phyloP scores from a whole-genome alignment of 306 rosid species.

The Pyrus pyrifolia region DNA sequence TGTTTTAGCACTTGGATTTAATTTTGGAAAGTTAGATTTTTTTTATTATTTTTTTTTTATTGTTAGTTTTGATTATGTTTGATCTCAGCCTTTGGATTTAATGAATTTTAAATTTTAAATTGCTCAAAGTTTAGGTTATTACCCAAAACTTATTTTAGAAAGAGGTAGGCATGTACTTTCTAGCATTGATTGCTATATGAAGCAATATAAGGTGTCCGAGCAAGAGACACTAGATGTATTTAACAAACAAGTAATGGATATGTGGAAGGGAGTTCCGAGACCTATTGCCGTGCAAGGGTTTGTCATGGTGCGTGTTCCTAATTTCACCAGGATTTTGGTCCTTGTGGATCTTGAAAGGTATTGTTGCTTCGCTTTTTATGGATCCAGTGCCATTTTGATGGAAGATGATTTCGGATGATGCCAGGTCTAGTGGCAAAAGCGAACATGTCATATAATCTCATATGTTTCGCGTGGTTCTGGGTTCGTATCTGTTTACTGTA shows the following conservation, averaged over 20 bases:
- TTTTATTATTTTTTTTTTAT: too few relatives aligned
- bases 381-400: slow-evolving; percentile 4
- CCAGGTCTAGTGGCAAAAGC: too few relatives aligned
- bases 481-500: too few relatives aligned
- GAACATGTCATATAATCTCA: too few relatives aligned
- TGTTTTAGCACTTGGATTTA: too few relatives aligned
- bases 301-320: slow-evolving; percentile 22
- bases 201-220: slow-evolving; percentile 1
- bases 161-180: slow-evolving; percentile 25
- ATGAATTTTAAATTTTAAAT: too few relatives aligned
- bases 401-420: too few relatives aligned
- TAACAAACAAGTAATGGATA: neutral
- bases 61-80: too few relatives aligned
- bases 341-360: slow-evolving; percentile 14
- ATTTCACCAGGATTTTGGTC: slow-evolving; percentile 16
- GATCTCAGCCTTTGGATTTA: too few relatives aligned
- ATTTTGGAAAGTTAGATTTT: too few relatives aligned
- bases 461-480: too few relatives aligned
- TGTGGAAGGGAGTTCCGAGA: slow-evolving; percentile 30
- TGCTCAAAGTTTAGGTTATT: slow-evolving; percentile 10
- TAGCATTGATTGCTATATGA: slow-evolving; percentile 35
- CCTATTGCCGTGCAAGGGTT: slow-evolving; percentile 12
- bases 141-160: neutral
- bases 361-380: slow-evolving; percentile 16
- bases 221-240: slow-evolving; percentile 9